A percentile compares a stretch with the other conserved stretches of the same genome.
Conservation (phyloP, 2,329 filamentous ascomycete genomes). For the Coniosporium tulheliwenetii region DNA sequence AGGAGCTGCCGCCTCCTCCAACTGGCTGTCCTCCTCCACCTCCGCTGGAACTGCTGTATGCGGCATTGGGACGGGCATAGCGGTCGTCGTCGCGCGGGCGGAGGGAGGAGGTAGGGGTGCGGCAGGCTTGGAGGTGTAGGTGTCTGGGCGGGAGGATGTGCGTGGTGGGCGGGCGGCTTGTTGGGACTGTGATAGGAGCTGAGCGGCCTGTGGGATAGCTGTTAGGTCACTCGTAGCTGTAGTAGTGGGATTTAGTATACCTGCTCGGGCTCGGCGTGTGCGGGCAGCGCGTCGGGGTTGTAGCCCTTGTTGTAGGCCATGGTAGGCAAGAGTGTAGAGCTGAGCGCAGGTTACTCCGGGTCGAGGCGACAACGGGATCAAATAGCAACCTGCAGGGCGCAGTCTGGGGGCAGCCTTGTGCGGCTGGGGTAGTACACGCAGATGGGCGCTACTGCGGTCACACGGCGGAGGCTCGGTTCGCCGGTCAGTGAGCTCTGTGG, state of each 20-base stretch:
- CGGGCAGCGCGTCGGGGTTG: slow-evolving; percentile 88
- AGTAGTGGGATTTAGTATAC: slow-evolving; percentile 22
- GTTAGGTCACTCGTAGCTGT: slow-evolving; percentile 1
- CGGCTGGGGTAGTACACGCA: not conserved
- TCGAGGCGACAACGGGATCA: no score
- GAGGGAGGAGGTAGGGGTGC: slow-evolving; percentile 19
- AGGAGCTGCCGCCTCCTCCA: slow-evolving; percentile 20
- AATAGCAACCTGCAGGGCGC: no score
- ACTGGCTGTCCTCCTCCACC: slow-evolving; percentile 11
- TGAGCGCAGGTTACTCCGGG: no score
- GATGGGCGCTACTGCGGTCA: no score
- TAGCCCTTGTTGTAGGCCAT: slow-evolving; percentile 94
- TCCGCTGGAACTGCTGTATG: slow-evolving; percentile 16
- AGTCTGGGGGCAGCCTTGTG: not conserved
- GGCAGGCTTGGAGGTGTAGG: slow-evolving; percentile 28
- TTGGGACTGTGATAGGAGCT: slow-evolving; percentile 17
- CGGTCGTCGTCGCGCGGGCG: slow-evolving; percentile 19
- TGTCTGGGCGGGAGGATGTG: slow-evolving; percentile 16
- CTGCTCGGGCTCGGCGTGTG: slow-evolving; percentile 67
- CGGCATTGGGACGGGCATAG: slow-evolving; percentile 11
- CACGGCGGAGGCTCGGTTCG: no score
- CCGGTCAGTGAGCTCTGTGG: no score
- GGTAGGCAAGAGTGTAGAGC: slow-evolving; percentile 2
- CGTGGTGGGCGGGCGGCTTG: slow-evolving; percentile 14
- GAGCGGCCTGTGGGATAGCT: slow-evolving; percentile 27